Percentiles rank a stretch among this genome's conserved stretches.
Evolutionary conservation across 805 yeast species (phyloP).

Genomic region (Yarrowia keelungensis): DNA sequence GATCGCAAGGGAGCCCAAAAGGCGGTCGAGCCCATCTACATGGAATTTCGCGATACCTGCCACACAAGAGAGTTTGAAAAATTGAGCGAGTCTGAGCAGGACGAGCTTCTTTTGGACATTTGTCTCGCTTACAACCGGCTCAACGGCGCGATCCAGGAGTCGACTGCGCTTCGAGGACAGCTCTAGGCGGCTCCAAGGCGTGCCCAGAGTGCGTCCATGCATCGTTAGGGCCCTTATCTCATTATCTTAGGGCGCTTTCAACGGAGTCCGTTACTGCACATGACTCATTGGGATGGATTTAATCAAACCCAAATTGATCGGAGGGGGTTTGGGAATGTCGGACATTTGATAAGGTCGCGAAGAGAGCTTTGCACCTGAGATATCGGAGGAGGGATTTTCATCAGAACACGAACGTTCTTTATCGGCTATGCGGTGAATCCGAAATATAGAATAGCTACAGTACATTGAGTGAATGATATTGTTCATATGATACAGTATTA

Average conservation of each 20-base stretch:
- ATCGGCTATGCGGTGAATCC: neutral
- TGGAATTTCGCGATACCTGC: constrained; percentile 35
- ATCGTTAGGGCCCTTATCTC: neutral
- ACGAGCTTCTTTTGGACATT: constrained; percentile 22
- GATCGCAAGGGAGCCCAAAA: constrained; percentile 17
- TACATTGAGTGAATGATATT: neutral
- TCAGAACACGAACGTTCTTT: neutral
- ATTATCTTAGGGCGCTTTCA: neutral
- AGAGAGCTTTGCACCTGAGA: too few species aligned
- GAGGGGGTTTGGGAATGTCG: neutral
- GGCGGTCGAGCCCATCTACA: constrained; percentile 25
- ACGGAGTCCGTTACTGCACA: neutral
- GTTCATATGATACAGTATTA: neutral
- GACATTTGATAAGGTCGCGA: constrained; percentile 1
- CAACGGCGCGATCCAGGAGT: constrained; percentile 7
- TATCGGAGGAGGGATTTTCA: neutral
- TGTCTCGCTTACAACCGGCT: constrained; percentile 32
- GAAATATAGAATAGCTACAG: neutral
- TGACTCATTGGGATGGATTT: constrained; percentile 1
- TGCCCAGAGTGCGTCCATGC: neutral
- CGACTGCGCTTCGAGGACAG: constrained; percentile 13
- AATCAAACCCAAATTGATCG: constrained; percentile 2
- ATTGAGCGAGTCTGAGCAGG: constrained; percentile 20
- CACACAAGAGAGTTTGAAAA: constrained; percentile 31
- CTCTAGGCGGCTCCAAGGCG: neutral